phyloP scores from a whole-genome alignment of 345 rosid genomes.

The Acer campestre region DNA sequence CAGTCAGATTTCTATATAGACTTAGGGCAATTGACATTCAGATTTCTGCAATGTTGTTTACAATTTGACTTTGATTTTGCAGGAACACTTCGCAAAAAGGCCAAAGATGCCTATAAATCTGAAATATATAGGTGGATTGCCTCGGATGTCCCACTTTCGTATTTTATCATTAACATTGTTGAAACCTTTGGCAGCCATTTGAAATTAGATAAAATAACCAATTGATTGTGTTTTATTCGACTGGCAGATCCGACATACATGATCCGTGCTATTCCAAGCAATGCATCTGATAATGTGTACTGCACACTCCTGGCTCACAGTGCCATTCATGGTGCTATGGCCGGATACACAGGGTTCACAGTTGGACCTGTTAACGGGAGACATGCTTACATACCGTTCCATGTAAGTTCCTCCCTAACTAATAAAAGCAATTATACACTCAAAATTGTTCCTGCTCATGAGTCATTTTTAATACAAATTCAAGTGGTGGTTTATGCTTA shows the following conservation, averaged over 20 bases:
- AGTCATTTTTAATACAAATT: no score
- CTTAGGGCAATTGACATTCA: neutral
- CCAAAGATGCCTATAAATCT: conserved; percentile 55
- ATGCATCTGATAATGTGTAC: conserved; percentile 64
- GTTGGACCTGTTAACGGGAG: conserved; percentile 51
- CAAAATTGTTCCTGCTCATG: no score
- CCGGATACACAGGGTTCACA: conserved; percentile 60
- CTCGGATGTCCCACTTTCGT: neutral
- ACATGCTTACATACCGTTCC: conserved; percentile 53
- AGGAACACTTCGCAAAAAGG: conserved; percentile 50
- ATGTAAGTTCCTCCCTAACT: conserved; percentile 30
- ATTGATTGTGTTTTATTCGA: neutral
- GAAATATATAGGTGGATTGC: conserved; percentile 54
- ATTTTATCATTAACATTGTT: neutral
- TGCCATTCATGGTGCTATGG: conserved; percentile 70
- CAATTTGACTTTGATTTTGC: conserved; percentile 14
- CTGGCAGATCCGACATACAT: conserved; percentile 59
- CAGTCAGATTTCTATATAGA: neutral
- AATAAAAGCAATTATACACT: no score
- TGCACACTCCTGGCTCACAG: conserved; percentile 62
- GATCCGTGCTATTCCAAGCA: conserved; percentile 60
- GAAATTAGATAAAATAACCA: neutral
- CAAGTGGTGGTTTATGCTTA: neutral
- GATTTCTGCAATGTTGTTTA: neutral
- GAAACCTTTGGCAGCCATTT: neutral